Conservation (phyloP, 139 green algal genomes). For the Edaphochlamys debaryana region DNA sequence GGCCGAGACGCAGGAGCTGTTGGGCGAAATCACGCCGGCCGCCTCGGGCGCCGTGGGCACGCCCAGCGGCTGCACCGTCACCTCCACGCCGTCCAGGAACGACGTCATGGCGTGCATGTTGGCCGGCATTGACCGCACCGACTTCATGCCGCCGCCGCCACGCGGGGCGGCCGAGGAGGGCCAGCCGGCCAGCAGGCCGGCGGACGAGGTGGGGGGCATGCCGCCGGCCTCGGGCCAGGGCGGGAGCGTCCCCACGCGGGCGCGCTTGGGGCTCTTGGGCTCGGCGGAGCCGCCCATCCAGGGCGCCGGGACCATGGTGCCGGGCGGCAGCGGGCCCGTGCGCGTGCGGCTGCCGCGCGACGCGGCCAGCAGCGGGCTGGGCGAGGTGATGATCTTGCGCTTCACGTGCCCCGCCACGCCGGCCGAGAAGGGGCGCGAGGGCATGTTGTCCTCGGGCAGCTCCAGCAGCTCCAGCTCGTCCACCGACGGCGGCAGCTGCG, state of each 20-base stretch:
- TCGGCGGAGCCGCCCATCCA: not conserved
- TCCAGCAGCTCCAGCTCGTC: slow-evolving; percentile 36
- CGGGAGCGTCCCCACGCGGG: not conserved
- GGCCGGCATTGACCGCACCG: slow-evolving; percentile 20
- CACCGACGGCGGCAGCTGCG: slow-evolving; percentile 30
- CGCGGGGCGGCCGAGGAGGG: too few species aligned
- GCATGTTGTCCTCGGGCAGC: slow-evolving; percentile 9
- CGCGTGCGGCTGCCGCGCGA: too few species aligned
- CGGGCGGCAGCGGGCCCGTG: too few species aligned
- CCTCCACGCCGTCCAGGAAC: slow-evolving; percentile 18
- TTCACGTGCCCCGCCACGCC: slow-evolving; percentile 1
- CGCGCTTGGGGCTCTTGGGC: slow-evolving; percentile 27
- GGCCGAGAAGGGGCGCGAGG: too few species aligned
- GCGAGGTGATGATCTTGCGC: slow-evolving; percentile 40
- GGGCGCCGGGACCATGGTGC: too few species aligned
- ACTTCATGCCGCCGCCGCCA: slow-evolving; percentile 10
- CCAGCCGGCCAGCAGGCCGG: slow-evolving; percentile 22
- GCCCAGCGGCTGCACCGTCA: slow-evolving; percentile 2
- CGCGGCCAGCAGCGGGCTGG: slow-evolving; percentile 16
- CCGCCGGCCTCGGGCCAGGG: too few species aligned
- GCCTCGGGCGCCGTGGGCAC: not conserved
- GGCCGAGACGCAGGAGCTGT: not conserved
- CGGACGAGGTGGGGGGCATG: too few species aligned
- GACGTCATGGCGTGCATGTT: slow-evolving; percentile 27
- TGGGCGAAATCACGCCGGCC: not conserved